Conservation (phyloP, 2,329 filamentous ascomycete genomes). For the Aspergillus aculeatinus region DNA sequence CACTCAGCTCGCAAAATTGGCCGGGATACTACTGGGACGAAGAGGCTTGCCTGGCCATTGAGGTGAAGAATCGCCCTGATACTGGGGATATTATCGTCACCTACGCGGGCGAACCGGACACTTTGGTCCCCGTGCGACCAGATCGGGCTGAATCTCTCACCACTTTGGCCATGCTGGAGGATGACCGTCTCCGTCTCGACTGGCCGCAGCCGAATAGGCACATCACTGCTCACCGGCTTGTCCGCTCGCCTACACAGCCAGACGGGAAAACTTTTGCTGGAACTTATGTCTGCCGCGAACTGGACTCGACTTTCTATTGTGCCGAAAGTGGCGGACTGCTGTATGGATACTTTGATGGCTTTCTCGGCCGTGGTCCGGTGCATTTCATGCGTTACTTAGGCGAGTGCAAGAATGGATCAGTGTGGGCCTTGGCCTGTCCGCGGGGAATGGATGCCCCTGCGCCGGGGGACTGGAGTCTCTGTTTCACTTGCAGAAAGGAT, state of each 20-base stretch:
- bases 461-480: background rate
- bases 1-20: constrained; percentile 27
- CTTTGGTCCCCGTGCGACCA: background rate
- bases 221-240: background rate
- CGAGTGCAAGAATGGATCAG: background rate
- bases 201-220: background rate
- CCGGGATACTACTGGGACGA: constrained; percentile 41
- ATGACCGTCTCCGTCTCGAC: background rate
- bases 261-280: background rate
- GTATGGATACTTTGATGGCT: background rate
- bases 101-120: constrained; percentile 29
- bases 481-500: background rate
- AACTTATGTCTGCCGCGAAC: background rate
- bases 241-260: background rate
- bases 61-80: constrained; percentile 23
- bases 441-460: background rate
- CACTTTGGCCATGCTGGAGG: background rate
- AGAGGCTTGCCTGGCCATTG: constrained; percentile 35
- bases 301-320: background rate
- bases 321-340: background rate
- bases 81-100: constrained; percentile 27
- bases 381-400: background rate
- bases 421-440: background rate
- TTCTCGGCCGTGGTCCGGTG: background rate
- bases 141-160: background rate